phyloP scores from a whole-genome alignment of 2,329 filamentous ascomycete genomes.

The Penicillium corylophilum region DNA sequence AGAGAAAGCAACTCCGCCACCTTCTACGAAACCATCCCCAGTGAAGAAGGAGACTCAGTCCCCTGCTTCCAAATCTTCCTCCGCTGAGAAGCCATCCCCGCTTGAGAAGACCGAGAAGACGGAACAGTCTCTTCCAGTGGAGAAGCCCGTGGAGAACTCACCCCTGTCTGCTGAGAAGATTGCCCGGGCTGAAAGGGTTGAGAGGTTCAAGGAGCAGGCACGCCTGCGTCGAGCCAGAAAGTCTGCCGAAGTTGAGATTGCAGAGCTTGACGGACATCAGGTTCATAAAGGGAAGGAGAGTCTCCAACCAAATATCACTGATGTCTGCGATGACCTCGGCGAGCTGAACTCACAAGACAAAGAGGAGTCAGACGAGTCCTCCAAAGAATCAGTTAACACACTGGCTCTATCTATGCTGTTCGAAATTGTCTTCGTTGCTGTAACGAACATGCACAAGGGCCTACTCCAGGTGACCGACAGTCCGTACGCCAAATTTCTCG shows the following conservation, averaged over 20 bases:
- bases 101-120: background rate
- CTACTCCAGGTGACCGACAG: slow-evolving; percentile 23
- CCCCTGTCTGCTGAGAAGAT: slow-evolving; percentile 7
- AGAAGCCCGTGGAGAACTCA: slow-evolving; percentile 1
- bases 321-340: slow-evolving; percentile 19
- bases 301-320: slow-evolving; percentile 21
- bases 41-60: slow-evolving; percentile 4
- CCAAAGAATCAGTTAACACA: slow-evolving; percentile 16
- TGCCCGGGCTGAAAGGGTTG: slow-evolving; percentile 13
- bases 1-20: slow-evolving; percentile 9
- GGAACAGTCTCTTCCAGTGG: background rate
- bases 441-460: slow-evolving; percentile 28
- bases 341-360: slow-evolving; percentile 14
- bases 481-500: slow-evolving; percentile 24
- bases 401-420: slow-evolving; percentile 31
- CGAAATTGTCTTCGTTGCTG: slow-evolving; percentile 30
- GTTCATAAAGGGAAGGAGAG: slow-evolving; percentile 22
- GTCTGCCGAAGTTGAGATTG: slow-evolving; percentile 20
- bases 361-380: slow-evolving; percentile 8
- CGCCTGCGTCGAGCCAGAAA: slow-evolving; percentile 13
- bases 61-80: background rate
- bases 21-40: slow-evolving; percentile 7
- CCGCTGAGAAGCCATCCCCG: slow-evolving; percentile 1
- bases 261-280: slow-evolving; percentile 38
- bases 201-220: slow-evolving; percentile 20